phyloP scores from a whole-genome alignment of 2,329 filamentous ascomycete genomes.

The Torrubiellomyces zombiae region DNA sequence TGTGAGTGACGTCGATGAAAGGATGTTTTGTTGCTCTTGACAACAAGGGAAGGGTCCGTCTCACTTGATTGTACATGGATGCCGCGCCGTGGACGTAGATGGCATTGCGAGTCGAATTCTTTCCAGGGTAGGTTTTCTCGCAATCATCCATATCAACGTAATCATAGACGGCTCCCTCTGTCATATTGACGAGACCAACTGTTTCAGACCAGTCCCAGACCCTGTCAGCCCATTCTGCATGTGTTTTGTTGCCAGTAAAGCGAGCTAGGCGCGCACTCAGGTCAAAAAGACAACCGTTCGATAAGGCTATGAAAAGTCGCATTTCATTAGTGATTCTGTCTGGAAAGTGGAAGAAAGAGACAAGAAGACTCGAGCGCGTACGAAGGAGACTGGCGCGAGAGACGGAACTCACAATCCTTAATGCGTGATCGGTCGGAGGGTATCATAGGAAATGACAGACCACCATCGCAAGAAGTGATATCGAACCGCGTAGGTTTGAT shows the following conservation, averaged over 20 bases:
- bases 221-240: conserved; percentile 45
- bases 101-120: conserved; percentile 46
- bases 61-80: conserved; percentile 44
- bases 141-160: conserved; percentile 39
- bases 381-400: conserved; percentile 4
- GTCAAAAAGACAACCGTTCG: conserved; percentile 48
- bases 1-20: conserved; percentile 3
- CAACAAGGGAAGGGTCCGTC: conserved; percentile 5
- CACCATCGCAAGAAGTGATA: conserved; percentile 35
- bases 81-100: conserved; percentile 41
- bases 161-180: conserved; percentile 43
- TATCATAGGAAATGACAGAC: conserved; percentile 66
- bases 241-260: conserved; percentile 51
- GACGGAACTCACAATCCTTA: conserved; percentile 56
- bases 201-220: conserved; percentile 44
- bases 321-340: too few relatives aligned
- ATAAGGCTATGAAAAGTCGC: too few relatives aligned
- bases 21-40: background rate
- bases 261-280: conserved; percentile 52
- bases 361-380: too few relatives aligned
- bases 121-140: conserved; percentile 33
- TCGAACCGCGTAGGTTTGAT: conserved; percentile 41
- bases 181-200: conserved; percentile 41
- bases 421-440: conserved; percentile 57
- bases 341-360: too few relatives aligned